A percentile compares a stretch with the other conserved stretches of the same genome.
Conservation (phyloP, 495 filamentous ascomycete genomes). For the Penicillium cosmopolitanum region DNA sequence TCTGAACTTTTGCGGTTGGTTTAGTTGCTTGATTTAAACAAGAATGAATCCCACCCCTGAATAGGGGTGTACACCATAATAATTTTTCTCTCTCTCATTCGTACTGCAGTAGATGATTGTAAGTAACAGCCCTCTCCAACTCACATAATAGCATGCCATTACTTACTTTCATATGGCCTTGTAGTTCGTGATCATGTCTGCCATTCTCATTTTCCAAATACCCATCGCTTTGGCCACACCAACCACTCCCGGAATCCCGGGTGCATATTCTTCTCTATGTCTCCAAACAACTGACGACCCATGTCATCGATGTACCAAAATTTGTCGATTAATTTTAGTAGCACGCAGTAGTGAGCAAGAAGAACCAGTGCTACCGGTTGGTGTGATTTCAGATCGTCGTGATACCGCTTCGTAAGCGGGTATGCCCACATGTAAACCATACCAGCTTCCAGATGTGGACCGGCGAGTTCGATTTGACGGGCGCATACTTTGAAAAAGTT, state of each 20-base stretch:
- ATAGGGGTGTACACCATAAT: not conserved
- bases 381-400: constrained; percentile 43
- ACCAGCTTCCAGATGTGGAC: constrained; percentile 21
- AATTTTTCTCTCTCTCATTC: not conserved
- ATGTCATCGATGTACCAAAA: constrained; percentile 46
- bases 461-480: constrained; percentile 27
- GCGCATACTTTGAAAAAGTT: constrained; percentile 13
- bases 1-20: constrained; percentile 3
- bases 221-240: constrained; percentile 27
- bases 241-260: constrained; percentile 27
- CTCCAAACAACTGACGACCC: constrained; percentile 25
- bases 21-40: constrained; percentile 4
- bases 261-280: constrained; percentile 26
- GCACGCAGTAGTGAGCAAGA: constrained; percentile 44
- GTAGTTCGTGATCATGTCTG: not conserved
- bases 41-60: not conserved
- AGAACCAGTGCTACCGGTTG: constrained; percentile 53
- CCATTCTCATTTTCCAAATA: constrained; percentile 11
- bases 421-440: constrained; percentile 42
- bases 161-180: not conserved
- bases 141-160: not conserved
- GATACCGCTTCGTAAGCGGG: constrained; percentile 47
- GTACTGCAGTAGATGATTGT: not conserved
- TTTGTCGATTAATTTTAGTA: constrained; percentile 41
- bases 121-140: not conserved